These are phyloP conservation scores for Austroboletus festivus DNA, from an alignment of 768 basidiomycete genomes.

Conservation along the genomic window DNA sequence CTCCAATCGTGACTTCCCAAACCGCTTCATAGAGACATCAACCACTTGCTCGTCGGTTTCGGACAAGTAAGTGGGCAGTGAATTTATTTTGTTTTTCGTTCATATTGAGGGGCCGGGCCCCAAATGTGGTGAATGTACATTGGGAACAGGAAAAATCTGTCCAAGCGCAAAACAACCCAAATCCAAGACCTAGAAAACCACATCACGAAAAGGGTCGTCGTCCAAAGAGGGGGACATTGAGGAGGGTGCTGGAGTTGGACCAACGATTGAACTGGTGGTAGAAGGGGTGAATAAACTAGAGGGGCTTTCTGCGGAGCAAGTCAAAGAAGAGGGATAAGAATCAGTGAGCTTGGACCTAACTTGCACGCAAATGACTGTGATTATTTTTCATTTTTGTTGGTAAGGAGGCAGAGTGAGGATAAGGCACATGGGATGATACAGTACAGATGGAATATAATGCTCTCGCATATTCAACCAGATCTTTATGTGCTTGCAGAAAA, in stretches of 20 bases:
- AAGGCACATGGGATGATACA: too few species aligned
- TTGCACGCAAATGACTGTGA: too few species aligned
- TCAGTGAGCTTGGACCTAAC: too few species aligned
- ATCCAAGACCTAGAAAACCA: slow-evolving; percentile 19
- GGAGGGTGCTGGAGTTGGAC: slow-evolving; percentile 22
- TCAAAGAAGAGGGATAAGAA: too few species aligned
- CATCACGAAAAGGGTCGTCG: slow-evolving; percentile 12
- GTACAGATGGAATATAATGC: too few species aligned
- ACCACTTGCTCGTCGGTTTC: slow-evolving; percentile 79
- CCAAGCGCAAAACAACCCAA: slow-evolving; percentile 56
- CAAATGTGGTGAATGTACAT: slow-evolving; percentile 59
- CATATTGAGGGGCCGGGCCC: too few species aligned
- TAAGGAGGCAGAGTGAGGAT: too few species aligned
- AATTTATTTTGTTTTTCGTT: slow-evolving; percentile 69
- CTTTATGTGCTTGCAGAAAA: too few species aligned
- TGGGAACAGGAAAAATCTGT: slow-evolving; percentile 55
- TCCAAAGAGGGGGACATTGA: slow-evolving; percentile 3
- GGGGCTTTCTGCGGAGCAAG: too few species aligned
- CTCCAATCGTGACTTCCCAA: slow-evolving; percentile 81
- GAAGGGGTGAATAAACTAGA: too few species aligned
- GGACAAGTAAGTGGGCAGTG: slow-evolving; percentile 56
- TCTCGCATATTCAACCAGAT: too few species aligned
- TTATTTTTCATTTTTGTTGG: too few species aligned
- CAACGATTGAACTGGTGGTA: slow-evolving; percentile 38
- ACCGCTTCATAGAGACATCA: slow-evolving; percentile 71